These are phyloP conservation scores for Cymbopogon flexuosus DNA, from an alignment of 202 grass and related monocot species.

Conservation along the genomic window DNA sequence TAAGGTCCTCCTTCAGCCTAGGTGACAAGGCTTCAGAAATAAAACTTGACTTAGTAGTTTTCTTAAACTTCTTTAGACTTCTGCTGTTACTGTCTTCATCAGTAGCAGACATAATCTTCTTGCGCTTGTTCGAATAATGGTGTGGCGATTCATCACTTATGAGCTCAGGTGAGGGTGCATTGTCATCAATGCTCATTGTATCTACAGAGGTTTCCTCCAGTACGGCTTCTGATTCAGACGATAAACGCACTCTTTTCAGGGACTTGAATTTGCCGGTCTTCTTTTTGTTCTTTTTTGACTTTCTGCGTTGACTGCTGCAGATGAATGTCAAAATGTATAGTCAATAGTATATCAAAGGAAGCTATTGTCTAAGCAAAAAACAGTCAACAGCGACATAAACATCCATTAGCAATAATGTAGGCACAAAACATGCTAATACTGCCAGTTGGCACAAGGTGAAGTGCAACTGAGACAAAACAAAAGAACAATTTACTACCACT, in stretches of 20 bases:
- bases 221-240: slow-evolving; percentile 62
- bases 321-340: slow-evolving; percentile 20
- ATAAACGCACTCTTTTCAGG: slow-evolving; percentile 61
- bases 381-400: neutral
- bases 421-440: neutral
- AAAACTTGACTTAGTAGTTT: slow-evolving; percentile 46
- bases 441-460: neutral
- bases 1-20: slow-evolving; percentile 45
- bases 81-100: slow-evolving; percentile 57
- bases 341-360: slow-evolving; percentile 15
- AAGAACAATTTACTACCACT: neutral
- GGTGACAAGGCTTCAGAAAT: slow-evolving; percentile 39
- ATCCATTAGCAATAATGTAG: neutral
- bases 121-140: slow-evolving; percentile 62
- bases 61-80: slow-evolving; percentile 74
- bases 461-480: neutral
- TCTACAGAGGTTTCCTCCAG: slow-evolving; percentile 68
- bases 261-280: slow-evolving; percentile 79
- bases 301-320: slow-evolving; percentile 45
- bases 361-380: neutral
- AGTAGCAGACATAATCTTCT: slow-evolving; percentile 37
- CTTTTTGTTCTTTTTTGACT: slow-evolving; percentile 76
- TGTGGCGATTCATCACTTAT: slow-evolving; percentile 60
- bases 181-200: slow-evolving; percentile 65
- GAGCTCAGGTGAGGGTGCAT: slow-evolving; percentile 61